Percentiles rank a stretch among this genome's conserved stretches.
phyloP scores from a whole-genome alignment of 2,329 filamentous ascomycete species.

The Bipolaris oryzae region DNA sequence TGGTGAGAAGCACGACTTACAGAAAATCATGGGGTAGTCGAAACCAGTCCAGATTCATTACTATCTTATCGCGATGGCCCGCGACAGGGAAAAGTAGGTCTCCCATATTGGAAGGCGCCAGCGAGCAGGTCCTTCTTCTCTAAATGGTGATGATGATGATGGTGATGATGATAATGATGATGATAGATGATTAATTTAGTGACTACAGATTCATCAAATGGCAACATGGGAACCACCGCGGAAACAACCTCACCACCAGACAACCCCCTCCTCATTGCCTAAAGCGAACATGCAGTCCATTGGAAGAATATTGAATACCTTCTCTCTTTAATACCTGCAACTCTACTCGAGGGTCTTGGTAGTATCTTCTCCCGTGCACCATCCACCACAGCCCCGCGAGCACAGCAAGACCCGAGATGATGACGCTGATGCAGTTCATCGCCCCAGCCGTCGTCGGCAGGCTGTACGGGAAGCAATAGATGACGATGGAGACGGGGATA shows the following conservation, averaged over 20 bases:
- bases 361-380: not conserved
- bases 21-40: not conserved
- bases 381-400: not conserved
- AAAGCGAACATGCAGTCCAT: not conserved
- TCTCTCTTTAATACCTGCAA: not conserved
- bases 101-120: not conserved
- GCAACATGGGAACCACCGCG: not conserved
- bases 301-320: not conserved
- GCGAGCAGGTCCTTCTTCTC: not conserved
- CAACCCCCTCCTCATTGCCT: not conserved
- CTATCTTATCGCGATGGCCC: not conserved
- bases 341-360: not conserved
- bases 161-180: too few relatives aligned
- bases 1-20: not conserved
- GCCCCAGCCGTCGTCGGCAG: not conserved
- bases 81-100: not conserved
- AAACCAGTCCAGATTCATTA: not conserved
- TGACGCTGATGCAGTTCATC: not conserved
- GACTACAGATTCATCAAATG: not conserved
- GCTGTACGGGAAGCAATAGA: not conserved
- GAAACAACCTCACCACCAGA: not conserved
- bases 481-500: not conserved
- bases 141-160: not conserved
- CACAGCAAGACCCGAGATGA: not conserved
- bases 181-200: not conserved